phyloP scores from a whole-genome alignment of 306 rosid genomes.

The Prosopis cineraria region DNA sequence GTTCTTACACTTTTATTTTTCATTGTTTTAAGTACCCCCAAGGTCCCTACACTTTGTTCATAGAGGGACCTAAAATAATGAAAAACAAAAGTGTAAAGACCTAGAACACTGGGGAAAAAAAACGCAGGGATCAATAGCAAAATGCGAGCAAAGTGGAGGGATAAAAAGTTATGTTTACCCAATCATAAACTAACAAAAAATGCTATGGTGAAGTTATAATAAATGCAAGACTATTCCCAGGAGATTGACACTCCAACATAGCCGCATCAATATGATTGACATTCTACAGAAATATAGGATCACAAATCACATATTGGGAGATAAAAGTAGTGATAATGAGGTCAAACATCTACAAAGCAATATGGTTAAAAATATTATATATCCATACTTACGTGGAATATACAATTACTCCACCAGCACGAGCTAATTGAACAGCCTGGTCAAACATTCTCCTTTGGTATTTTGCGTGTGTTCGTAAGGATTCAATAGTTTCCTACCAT shows the following conservation, averaged over 20 bases:
- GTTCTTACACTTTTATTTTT: too few species aligned
- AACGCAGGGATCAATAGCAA: too few species aligned
- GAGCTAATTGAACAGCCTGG: conserved; percentile 89
- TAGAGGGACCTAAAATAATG: too few species aligned
- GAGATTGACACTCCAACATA: neutral
- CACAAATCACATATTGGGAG: neutral
- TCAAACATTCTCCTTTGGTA: conserved; percentile 92
- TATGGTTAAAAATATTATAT: conserved; percentile 28
- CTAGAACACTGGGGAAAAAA: too few species aligned
- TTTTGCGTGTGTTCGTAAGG: conserved; percentile 72
- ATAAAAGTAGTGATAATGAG: conserved; percentile 10
- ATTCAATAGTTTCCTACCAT: conserved; percentile 76
- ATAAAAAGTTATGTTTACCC: too few species aligned
- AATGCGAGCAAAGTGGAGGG: too few species aligned
- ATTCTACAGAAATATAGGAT: neutral
- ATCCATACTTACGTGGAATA: conserved; percentile 83
- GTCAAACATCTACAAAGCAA: conserved; percentile 17
- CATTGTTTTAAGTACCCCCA: too few species aligned
- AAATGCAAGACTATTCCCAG: neutral
- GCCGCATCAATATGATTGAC: conserved; percentile 10
- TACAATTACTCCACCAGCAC: conserved; percentile 82
- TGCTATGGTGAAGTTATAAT: neutral
- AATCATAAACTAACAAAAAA: neutral
- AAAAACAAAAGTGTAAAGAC: too few species aligned
- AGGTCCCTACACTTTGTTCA: too few species aligned